Evolutionary conservation across 2,329 filamentous ascomycete genomes (phyloP), one percentile per base, ranked within the genome.

Genomic region (Teratosphaeria epicoccoides): DNA sequence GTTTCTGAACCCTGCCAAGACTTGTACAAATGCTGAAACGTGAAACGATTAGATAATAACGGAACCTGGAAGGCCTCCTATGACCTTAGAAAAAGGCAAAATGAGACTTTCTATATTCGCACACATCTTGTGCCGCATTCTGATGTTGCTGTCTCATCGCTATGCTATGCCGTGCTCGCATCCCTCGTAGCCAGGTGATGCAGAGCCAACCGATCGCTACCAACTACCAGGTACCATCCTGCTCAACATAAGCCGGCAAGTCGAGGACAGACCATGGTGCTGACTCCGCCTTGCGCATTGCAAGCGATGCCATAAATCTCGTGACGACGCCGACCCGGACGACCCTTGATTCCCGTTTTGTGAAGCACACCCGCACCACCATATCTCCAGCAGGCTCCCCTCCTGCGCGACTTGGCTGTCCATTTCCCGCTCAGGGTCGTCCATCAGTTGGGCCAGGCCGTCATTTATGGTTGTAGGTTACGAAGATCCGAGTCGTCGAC

Each of bases 401-500:
- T 48, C 52, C 50, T 43, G 53, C 57, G 49, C 51, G 56, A 56
- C 57, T 59, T 60, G 53, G 51, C 59, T 56, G 57, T 56, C 57
- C 58, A 52, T 52, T 53, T 60, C 44, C 53, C 56, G 52, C 58
- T 58, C 60, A 61, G 57, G 58, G 59, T 63, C 58, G 61, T 61
- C 57, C 46, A 59, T 61, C 62, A 63, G 60, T 60, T 48, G 58
- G 56, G 57, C 57, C 48, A 55, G 57, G 60, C 61, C 60, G 55
- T 61, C 57, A 56, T 55, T 22, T 61, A 45, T 58, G 55, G 49
- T 49, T 53, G 47, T 53, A 56, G 55, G 46, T 40, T 48, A 56
- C 52, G 55, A 47, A 57, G 54, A 51, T 54, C 51, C 37, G 37
- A 55, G 57, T 59, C 59, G 54, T 57, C 52, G 49, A 46, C 14